These are phyloP conservation scores for Marsdenia floribunda DNA, from an alignment of 257 asterid species.

Conservation along the genomic window DNA sequence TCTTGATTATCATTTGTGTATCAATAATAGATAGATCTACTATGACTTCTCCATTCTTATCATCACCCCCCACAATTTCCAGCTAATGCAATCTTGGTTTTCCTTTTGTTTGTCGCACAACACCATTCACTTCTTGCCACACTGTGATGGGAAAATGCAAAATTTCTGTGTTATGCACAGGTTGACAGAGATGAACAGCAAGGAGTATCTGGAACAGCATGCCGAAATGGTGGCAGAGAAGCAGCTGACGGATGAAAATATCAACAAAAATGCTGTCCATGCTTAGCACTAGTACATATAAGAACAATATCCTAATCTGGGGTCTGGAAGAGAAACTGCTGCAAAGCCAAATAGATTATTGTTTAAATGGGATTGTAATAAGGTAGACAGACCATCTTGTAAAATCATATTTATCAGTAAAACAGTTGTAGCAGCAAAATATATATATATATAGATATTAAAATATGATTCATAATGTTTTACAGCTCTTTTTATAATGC, in stretches of 20 bases:
- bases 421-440: not conserved
- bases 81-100: not conserved
- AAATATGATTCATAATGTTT: not conserved
- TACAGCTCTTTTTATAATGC: not conserved
- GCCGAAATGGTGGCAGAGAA: constrained; percentile 36
- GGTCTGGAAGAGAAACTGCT: constrained; percentile 24
- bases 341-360: not conserved
- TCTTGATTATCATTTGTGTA: not conserved
- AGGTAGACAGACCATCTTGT: not conserved
- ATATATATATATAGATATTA: not conserved
- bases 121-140: not conserved
- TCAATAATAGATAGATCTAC: not conserved
- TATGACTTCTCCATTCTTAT: not conserved
- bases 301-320: not conserved
- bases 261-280: constrained; percentile 8
- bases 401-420: not conserved
- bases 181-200: constrained; percentile 68
- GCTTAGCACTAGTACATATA: not conserved
- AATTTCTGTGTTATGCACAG: constrained; percentile 14
- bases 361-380: not conserved
- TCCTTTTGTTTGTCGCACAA: not conserved
- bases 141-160: not conserved
- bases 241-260: not conserved
- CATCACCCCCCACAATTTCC: not conserved
- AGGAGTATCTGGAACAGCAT: constrained; percentile 71